A percentile compares a stretch with the other conserved stretches of the same genome.
Conservation (phyloP, 2,329 filamentous ascomycete genomes). For the Teratosphaeria pseudoeucalypti region DNA sequence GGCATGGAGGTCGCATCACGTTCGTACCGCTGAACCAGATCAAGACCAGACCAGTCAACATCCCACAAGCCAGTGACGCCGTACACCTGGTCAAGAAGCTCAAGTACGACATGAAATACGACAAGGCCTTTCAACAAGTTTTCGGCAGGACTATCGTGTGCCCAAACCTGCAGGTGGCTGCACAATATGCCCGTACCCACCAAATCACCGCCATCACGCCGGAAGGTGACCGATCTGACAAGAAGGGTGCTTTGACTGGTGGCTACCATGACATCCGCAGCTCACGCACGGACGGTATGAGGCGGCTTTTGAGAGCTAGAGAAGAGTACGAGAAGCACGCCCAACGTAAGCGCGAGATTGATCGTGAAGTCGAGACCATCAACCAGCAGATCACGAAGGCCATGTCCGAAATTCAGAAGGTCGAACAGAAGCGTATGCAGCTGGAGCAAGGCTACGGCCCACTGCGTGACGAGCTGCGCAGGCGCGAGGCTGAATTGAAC, state of each 20-base stretch:
- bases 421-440: conserved; percentile 66
- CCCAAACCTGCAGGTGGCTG: conserved; percentile 74
- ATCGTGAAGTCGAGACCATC: conserved; percentile 60
- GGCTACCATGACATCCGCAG: conserved; percentile 81
- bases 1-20: conserved; percentile 76
- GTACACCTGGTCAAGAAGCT: conserved; percentile 80
- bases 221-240: conserved; percentile 89
- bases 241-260: conserved; percentile 88
- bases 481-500: conserved; percentile 64
- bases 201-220: conserved; percentile 87
- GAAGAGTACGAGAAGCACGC: conserved; percentile 61
- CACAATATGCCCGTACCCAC: conserved; percentile 85
- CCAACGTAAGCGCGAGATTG: conserved; percentile 54
- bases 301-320: conserved; percentile 62
- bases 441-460: conserved; percentile 76
- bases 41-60: conserved; percentile 56
- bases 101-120: conserved; percentile 63
- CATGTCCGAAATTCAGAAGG: conserved; percentile 72
- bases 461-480: conserved; percentile 63
- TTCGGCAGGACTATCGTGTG: conserved; percentile 95
- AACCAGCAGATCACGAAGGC: conserved; percentile 83
- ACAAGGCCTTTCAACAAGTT: conserved; percentile 83
- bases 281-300: conserved; percentile 78
- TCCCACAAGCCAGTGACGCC: conserved; percentile 79
- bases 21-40: conserved; percentile 89